Base-by-base conservation (phyloP, 495 filamentous ascomycete genomes). In the Penicillium pulvis region DNA sequence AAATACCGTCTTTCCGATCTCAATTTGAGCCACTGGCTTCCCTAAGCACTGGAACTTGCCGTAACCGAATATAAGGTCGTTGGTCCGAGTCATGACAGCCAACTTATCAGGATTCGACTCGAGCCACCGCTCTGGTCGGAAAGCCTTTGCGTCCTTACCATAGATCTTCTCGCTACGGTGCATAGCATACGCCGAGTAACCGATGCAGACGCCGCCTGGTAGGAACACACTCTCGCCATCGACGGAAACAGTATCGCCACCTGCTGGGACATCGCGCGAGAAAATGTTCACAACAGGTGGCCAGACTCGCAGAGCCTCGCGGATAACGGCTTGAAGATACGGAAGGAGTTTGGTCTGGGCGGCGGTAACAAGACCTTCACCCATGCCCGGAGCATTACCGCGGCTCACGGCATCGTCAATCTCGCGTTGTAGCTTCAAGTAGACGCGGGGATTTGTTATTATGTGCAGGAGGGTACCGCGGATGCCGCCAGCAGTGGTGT, bases 111-210 rank as follows among this genome's bases (percentile, higher is more conserved):
- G 57, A 6, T 82, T 76, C 28, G 75, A 71, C 56, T 81, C 79
- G n/a, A 90, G 59, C 87, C 88, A 91, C 20, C 88, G 64, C 70
- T 88, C 86, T 0, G 88, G 87, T 16, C 81, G 69, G 60, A 79
- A 91, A 8, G 70, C 71, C 1, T 85, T 77, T 16, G 85, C 83
- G 57, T 90, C 87, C 19, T 76, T 62, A 4, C 86, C 87, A 67
- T 85, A 91, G 2, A 82, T 60, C 60, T 68, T 68, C 60, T 73
- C 75, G 44, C 82, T 77, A 0, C 79, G 75, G 57, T 83, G 81
- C 58, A 85, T 61, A 35, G 79, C 81, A 68, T 78, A 84, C 6
- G 70, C 65, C 8, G 68, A 75, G 35, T 79, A 73, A 4, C 80
- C 82, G 6, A 87, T 72, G 26, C 75, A 66, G 0, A 78, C 82